Evolutionary conservation across 805 yeast genomes (phyloP).

Genomic region (Candida alai): DNA sequence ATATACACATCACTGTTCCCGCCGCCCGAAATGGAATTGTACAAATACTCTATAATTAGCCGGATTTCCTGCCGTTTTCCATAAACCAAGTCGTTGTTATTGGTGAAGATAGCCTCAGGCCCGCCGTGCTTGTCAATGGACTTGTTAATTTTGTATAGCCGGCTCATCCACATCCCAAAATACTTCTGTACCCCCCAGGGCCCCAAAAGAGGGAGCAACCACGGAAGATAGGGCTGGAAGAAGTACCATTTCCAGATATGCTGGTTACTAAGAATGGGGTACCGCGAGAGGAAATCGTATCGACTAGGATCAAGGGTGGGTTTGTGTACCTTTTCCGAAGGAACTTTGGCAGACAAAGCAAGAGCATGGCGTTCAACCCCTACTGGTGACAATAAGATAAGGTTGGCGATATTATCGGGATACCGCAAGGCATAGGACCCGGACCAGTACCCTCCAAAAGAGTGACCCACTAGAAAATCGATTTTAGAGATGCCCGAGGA

Average conservation of each 20-base stretch:
- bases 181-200: constrained; percentile 38
- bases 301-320: constrained; percentile 44
- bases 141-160: constrained; percentile 37
- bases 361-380: constrained; percentile 71
- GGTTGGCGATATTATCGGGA: constrained; percentile 49
- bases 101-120: constrained; percentile 17
- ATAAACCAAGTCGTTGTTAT: constrained; percentile 28
- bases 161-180: constrained; percentile 38
- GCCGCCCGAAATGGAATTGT: constrained; percentile 37
- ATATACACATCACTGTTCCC: constrained; percentile 39
- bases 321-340: constrained; percentile 9
- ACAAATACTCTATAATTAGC: constrained; percentile 37
- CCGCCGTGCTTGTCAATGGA: constrained; percentile 32
- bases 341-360: constrained; percentile 46
- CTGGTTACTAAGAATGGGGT: constrained; percentile 34
- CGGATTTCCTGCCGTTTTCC: constrained; percentile 36
- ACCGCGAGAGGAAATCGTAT: constrained; percentile 44
- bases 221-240: constrained; percentile 43
- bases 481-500: constrained; percentile 47
- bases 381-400: constrained; percentile 69
- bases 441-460: constrained; percentile 75
- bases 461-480: constrained; percentile 66
- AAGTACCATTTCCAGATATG: constrained; percentile 35
- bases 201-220: constrained; percentile 42
- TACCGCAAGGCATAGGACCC: constrained; percentile 57